These are phyloP conservation scores for Maudiozyma humilis DNA, from an alignment of 1,139 yeast species.

Conservation along the genomic window DNA sequence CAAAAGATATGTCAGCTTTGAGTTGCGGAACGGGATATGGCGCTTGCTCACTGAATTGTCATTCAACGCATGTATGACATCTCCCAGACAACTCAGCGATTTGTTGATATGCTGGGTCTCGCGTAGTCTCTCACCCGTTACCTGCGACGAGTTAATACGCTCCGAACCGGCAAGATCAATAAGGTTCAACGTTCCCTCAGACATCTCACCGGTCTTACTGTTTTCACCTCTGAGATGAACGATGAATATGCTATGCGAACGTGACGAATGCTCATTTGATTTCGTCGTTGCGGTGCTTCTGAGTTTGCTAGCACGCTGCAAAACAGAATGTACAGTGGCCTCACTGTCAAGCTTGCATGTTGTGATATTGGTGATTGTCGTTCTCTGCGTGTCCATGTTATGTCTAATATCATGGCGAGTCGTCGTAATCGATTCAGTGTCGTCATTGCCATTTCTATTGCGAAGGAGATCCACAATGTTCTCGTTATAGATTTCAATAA, in stretches of 20 bases:
- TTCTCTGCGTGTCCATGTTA: constrained; percentile 44
- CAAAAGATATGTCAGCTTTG: constrained; percentile 66
- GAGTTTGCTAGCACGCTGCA: constrained; percentile 49
- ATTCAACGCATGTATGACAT: constrained; percentile 74
- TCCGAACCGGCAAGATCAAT: constrained; percentile 90
- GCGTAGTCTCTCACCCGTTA: constrained; percentile 66
- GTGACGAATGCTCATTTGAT: constrained; percentile 70
- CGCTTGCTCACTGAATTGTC: constrained; percentile 27
- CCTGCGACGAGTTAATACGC: constrained; percentile 68
- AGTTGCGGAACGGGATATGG: constrained; percentile 52
- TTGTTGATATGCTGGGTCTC: constrained; percentile 90
- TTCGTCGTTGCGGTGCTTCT: constrained; percentile 78
- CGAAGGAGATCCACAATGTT: constrained; percentile 59
- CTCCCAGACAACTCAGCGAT: constrained; percentile 82
- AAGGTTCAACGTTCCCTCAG: constrained; percentile 60
- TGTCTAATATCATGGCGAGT: constrained; percentile 66
- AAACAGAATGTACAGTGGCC: constrained; percentile 43
- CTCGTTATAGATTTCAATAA: constrained; percentile 86
- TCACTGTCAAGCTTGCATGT: constrained; percentile 42
- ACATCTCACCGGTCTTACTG: constrained; percentile 39
- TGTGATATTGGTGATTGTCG: constrained; percentile 55
- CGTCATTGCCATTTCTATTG: constrained; percentile 13
- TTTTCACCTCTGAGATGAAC: constrained; percentile 54
- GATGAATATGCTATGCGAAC: constrained; percentile 68
- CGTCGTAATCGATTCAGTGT: constrained; percentile 24